These are phyloP conservation scores for Ammopiptanthus mongolicus DNA, from an alignment of 306 rosid genomes.

Conservation along the genomic window DNA sequence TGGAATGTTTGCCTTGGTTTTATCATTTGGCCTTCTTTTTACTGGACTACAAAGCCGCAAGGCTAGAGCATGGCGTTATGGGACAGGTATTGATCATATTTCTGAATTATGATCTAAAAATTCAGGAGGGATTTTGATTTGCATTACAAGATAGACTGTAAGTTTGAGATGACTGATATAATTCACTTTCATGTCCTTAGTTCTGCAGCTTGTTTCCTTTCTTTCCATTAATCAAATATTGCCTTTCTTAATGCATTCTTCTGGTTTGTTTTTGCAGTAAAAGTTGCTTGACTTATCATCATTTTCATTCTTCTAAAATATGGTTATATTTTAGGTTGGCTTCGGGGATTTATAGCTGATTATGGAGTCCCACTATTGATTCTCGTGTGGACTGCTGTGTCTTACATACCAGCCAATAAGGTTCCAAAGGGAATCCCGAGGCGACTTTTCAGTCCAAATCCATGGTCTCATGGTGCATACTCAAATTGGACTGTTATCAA, in stretches of 20 bases:
- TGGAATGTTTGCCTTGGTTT: slow-evolving; percentile 95
- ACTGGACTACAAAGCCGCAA: slow-evolving; percentile 86
- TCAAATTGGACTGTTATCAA: slow-evolving; percentile 90
- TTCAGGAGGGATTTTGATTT: neutral
- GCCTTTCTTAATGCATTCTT: neutral
- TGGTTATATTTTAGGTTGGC: slow-evolving; percentile 48
- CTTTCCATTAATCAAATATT: neutral
- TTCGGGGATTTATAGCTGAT: slow-evolving; percentile 82
- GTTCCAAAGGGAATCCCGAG: slow-evolving; percentile 92
- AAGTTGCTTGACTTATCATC: neutral
- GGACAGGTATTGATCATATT: slow-evolving; percentile 54
- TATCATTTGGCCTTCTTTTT: slow-evolving; percentile 85
- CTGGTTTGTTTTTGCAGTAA: neutral
- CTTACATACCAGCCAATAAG: slow-evolving; percentile 76
- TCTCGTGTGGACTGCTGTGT: slow-evolving; percentile 79
- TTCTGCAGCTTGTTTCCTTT: slow-evolving; percentile 1
- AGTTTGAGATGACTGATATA: neutral
- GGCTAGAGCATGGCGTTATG: slow-evolving; percentile 97
- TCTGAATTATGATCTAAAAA: neutral
- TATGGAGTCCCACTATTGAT: slow-evolving; percentile 96
- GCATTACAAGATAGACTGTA: neutral
- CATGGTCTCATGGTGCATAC: slow-evolving; percentile 95
- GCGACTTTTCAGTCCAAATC: slow-evolving; percentile 93
- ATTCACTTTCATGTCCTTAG: neutral
- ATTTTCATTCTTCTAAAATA: slow-evolving; percentile 19